These are phyloP conservation scores for Draba incana DNA, from an alignment of 345 rosid species.

Conservation along the genomic window DNA sequence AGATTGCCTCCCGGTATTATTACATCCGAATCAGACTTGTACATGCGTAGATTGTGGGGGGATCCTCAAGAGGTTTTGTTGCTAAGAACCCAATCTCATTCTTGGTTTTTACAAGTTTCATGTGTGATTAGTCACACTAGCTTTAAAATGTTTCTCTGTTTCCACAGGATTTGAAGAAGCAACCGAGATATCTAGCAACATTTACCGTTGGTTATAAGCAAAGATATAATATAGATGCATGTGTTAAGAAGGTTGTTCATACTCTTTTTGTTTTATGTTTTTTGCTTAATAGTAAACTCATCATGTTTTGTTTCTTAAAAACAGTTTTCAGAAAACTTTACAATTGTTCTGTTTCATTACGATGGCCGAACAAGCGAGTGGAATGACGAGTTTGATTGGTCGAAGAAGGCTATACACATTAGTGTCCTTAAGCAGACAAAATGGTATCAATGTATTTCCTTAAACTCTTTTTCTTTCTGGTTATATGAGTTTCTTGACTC, in stretches of 20 bases:
- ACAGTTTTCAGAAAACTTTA: constrained; percentile 84
- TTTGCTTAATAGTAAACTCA: constrained; percentile 33
- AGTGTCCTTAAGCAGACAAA: constrained; percentile 80
- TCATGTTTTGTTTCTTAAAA: constrained; percentile 29
- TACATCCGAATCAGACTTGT: constrained; percentile 77
- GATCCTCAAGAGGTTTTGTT: constrained; percentile 79
- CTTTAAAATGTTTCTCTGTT: constrained; percentile 13
- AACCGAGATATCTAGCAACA: constrained; percentile 77
- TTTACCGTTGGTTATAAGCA: constrained; percentile 86
- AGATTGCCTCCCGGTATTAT: constrained; percentile 82
- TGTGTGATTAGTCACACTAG: constrained; percentile 10
- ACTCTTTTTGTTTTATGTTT: background rate
- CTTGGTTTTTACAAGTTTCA: constrained; percentile 7
- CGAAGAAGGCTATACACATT: constrained; percentile 76
- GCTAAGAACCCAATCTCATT: background rate
- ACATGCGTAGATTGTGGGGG: constrained; percentile 86
- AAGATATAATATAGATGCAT: constrained; percentile 62
- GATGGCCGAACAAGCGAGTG: constrained; percentile 86
- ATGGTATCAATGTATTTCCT: constrained; percentile 53
- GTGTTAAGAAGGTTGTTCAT: constrained; percentile 71
- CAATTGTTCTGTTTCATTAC: constrained; percentile 82
- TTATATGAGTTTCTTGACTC: constrained; percentile 1
- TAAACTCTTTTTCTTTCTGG: background rate
- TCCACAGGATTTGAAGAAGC: constrained; percentile 69
- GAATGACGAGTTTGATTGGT: constrained; percentile 91